phyloP scores from a whole-genome alignment of 805 yeast species.

The Myxozyma mucilagina region DNA sequence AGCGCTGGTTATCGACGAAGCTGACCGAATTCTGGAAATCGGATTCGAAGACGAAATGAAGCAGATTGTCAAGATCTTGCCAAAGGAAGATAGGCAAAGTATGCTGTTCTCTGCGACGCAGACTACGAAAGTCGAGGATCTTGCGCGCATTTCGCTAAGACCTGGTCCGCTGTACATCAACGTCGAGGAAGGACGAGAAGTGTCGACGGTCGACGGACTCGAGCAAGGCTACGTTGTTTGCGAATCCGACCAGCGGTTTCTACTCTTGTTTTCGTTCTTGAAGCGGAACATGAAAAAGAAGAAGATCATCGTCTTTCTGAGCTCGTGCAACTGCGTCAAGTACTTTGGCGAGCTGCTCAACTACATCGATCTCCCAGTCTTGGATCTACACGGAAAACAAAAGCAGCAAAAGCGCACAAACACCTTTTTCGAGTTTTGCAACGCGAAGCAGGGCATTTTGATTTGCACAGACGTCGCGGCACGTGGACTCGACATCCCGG shows the following conservation, averaged over 20 bases:
- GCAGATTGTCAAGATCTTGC: constrained; percentile 90
- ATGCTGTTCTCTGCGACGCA: constrained; percentile 99
- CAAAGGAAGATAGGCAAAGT: constrained; percentile 81
- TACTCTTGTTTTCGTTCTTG: constrained; percentile 85
- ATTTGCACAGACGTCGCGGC: constrained; percentile 99
- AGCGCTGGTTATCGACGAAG: constrained; percentile 94
- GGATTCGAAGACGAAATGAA: constrained; percentile 99
- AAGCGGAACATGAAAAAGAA: constrained; percentile 85
- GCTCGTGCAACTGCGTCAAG: constrained; percentile 96
- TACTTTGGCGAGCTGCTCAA: constrained; percentile 92
- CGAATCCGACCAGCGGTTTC: constrained; percentile 91
- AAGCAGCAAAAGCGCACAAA: constrained; percentile 98
- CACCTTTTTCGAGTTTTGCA: constrained; percentile 96
- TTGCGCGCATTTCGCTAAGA: constrained; percentile 92
- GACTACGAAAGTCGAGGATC: constrained; percentile 96
- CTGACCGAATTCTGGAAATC: constrained; percentile 94
- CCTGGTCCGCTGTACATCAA: constrained; percentile 93
- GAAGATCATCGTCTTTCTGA: constrained; percentile 88
- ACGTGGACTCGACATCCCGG: constrained; percentile 97
- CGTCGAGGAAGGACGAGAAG: constrained; percentile 79
- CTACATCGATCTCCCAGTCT: constrained; percentile 94
- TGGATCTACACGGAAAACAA: constrained; percentile 96
- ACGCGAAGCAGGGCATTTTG: constrained; percentile 90
- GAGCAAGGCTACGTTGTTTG: constrained; percentile 99
- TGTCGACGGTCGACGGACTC: constrained; percentile 92